Conservation (phyloP, 2,329 filamentous ascomycete genomes). For the Stachybotrys chlorohalonatus region DNA sequence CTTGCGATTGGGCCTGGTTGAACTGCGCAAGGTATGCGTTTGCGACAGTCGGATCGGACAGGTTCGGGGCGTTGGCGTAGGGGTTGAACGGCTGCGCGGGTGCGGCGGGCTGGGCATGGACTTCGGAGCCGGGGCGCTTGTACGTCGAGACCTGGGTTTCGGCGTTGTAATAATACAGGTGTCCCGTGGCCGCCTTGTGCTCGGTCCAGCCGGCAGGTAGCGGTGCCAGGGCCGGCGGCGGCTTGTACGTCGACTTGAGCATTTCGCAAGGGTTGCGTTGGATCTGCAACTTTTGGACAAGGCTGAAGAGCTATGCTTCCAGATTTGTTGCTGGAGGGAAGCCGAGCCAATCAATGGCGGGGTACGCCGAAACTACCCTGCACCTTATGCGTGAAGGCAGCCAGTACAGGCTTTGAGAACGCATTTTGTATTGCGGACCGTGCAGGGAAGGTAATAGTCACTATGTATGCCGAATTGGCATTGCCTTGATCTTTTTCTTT, state of each 20-base stretch:
- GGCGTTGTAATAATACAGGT: constrained; percentile 81
- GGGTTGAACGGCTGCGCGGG: constrained; percentile 17
- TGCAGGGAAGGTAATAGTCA: too few species aligned
- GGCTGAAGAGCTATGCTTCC: constrained; percentile 1
- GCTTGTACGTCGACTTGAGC: constrained; percentile 71
- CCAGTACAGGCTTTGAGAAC: background rate
- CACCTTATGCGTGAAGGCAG: background rate
- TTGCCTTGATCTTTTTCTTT: too few species aligned
- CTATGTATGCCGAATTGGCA: too few species aligned
- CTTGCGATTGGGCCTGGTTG: constrained; percentile 25
- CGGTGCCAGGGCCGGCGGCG: constrained; percentile 43
- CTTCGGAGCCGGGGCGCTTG: constrained; percentile 51
- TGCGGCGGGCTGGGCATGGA: constrained; percentile 7
- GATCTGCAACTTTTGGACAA: background rate
- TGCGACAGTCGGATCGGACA: constrained; percentile 47
- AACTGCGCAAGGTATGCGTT: constrained; percentile 53
- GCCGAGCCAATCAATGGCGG: background rate
- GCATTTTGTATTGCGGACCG: too few species aligned
- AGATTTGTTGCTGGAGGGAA: background rate
- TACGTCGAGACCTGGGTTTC: constrained; percentile 82
- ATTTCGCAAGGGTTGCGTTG: constrained; percentile 28
- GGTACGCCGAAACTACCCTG: background rate
- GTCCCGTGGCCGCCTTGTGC: constrained; percentile 80
- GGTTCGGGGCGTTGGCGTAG: constrained; percentile 21
- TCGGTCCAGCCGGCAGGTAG: constrained; percentile 84